These are phyloP conservation scores for Sarcodon sp. DNA, from an alignment of 768 basidiomycete species.

Conservation along the genomic window DNA sequence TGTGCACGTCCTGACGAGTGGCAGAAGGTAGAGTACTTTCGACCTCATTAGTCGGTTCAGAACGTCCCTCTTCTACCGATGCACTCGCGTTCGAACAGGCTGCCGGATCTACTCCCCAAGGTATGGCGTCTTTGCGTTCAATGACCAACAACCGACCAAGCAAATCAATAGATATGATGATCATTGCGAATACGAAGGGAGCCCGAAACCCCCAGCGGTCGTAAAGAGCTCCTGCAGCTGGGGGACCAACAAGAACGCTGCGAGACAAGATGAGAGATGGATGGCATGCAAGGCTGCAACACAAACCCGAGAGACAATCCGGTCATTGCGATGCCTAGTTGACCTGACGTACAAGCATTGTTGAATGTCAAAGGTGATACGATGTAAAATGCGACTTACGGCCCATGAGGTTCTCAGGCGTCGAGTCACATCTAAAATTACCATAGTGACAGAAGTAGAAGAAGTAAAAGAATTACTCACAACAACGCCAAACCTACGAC, in stretches of 20 bases:
- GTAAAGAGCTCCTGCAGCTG: slow-evolving; percentile 25
- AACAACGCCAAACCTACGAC: slow-evolving; percentile 24
- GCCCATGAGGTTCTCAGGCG: slow-evolving; percentile 19
- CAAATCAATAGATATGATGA: slow-evolving; percentile 18
- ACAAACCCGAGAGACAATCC: slow-evolving; percentile 24
- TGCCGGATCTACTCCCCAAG: slow-evolving; percentile 17
- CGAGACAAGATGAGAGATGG: background rate
- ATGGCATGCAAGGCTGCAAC: background rate
- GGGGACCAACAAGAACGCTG: slow-evolving; percentile 23
- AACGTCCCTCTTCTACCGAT: slow-evolving; percentile 1
- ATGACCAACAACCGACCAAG: slow-evolving; percentile 23
- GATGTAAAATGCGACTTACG: slow-evolving; percentile 12
- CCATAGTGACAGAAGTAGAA: background rate
- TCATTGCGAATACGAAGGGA: slow-evolving; percentile 24
- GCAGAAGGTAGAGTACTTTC: background rate
- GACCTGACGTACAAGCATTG: slow-evolving; percentile 11
- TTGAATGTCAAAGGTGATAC: background rate
- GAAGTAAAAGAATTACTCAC: slow-evolving; percentile 9
- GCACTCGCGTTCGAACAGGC: slow-evolving; percentile 2
- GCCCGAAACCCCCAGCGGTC: slow-evolving; percentile 21
- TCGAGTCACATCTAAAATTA: slow-evolving; percentile 20
- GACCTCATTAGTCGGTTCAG: background rate
- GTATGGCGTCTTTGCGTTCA: slow-evolving; percentile 20
- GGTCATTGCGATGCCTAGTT: slow-evolving; percentile 26
- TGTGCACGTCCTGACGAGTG: background rate